Percentiles rank a stretch among this genome's conserved stretches.
These are phyloP conservation scores for Malassezia equina DNA, from an alignment of 1,284 basidiomycete species.

Conservation along the genomic window DNA sequence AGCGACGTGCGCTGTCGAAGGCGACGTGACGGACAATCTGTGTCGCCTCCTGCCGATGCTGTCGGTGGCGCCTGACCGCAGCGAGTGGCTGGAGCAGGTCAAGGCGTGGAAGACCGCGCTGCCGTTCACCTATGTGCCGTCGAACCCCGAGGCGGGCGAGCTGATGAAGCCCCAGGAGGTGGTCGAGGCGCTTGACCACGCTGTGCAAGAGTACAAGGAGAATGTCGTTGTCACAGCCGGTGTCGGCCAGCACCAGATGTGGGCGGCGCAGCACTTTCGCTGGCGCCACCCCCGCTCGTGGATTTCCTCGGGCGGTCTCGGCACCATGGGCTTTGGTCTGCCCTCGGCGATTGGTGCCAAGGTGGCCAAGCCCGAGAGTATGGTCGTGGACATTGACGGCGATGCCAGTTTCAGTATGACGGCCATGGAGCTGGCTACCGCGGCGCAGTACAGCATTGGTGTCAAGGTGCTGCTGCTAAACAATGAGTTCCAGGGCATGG, in stretches of 20 bases:
- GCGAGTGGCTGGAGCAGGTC: constrained; percentile 63
- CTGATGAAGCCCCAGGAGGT: constrained; percentile 93
- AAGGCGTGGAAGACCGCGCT: constrained; percentile 73
- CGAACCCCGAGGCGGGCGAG: constrained; percentile 54
- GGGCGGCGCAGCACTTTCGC: constrained; percentile 88
- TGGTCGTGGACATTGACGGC: constrained; percentile 89
- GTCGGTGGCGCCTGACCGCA: constrained; percentile 49
- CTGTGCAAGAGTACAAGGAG: constrained; percentile 62
- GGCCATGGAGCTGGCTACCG: constrained; percentile 94
- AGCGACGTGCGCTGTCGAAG: constrained; percentile 82
- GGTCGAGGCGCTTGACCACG: constrained; percentile 74
- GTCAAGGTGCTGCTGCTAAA: constrained; percentile 62
- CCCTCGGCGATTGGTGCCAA: constrained; percentile 91
- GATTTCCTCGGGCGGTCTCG: constrained; percentile 93
- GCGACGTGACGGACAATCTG: constrained; percentile 79
- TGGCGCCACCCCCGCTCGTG: constrained; percentile 79
- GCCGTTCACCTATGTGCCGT: constrained; percentile 78
- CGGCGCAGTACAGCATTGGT: constrained; percentile 79
- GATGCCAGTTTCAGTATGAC: constrained; percentile 96
- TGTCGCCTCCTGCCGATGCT: constrained; percentile 66
- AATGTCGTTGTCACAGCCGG: constrained; percentile 82
- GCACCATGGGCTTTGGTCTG: constrained; percentile 88
- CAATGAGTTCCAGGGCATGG: constrained; percentile 64
- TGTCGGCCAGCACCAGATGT: constrained; percentile 99
- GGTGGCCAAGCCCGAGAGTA: constrained; percentile 85